Percentiles rank a stretch among this genome's conserved stretches.
These are phyloP conservation scores for Eragrostis curvula DNA, from an alignment of 176 grass and related monocot species.

Conservation along the genomic window DNA sequence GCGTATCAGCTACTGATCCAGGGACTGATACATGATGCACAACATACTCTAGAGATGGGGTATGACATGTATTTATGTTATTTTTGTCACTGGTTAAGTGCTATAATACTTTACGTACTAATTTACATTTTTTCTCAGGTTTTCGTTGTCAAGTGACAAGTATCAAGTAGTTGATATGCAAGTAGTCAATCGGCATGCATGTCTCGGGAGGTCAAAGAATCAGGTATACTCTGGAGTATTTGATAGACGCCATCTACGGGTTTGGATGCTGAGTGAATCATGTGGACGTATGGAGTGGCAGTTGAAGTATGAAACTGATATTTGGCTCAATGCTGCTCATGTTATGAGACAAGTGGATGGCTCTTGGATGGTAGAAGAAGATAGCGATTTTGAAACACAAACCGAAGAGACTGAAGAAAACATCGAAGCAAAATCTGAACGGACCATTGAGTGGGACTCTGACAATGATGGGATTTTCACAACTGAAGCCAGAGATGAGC, in stretches of 20 bases:
- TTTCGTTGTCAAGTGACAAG: not conserved
- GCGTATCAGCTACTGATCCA: too few relatives aligned
- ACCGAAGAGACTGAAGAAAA: not conserved
- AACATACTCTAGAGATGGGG: too few relatives aligned
- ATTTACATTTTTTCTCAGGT: not conserved
- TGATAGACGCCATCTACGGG: not conserved
- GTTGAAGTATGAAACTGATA: not conserved
- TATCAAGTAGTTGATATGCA: not conserved
- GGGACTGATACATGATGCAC: too few relatives aligned
- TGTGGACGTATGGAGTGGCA: not conserved
- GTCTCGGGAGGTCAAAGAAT: not conserved
- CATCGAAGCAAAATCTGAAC: too few relatives aligned
- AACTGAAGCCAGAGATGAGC: not conserved
- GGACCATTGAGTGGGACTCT: not conserved
- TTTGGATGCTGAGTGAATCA: conserved; percentile 23
- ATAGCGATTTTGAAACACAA: not conserved
- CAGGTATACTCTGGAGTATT: not conserved
- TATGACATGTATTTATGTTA: not conserved
- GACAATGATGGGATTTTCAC: conserved; percentile 8
- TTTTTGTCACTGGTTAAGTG: too few relatives aligned
- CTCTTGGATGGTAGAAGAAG: not conserved
- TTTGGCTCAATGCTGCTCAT: not conserved
- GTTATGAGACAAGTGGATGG: not conserved
- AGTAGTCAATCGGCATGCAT: not conserved
- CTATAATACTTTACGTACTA: too few relatives aligned